Evolutionary conservation across 2,329 filamentous ascomycete species (phyloP).

Genomic region (Pseudogymnoascus sp.): DNA sequence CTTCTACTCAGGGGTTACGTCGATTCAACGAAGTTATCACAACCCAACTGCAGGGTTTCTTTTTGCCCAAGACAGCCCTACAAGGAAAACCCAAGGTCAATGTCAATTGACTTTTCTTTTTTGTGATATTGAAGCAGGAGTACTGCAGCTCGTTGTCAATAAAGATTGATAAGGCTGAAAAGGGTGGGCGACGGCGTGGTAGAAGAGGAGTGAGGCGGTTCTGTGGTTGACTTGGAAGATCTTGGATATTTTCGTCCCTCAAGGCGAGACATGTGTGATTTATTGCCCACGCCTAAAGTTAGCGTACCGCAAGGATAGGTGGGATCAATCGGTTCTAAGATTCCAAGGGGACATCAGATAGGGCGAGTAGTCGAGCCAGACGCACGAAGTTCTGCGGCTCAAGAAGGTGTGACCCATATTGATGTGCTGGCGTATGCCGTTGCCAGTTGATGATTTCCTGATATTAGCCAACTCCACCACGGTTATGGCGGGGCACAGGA

Average conservation of each 20-base stretch:
- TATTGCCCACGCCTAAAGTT: slow-evolving; percentile 43
- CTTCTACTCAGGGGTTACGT: slow-evolving; percentile 1
- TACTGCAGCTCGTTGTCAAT: slow-evolving; percentile 7
- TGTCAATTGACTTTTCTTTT: slow-evolving; percentile 7
- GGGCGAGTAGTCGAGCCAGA: slow-evolving; percentile 31
- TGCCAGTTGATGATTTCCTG: slow-evolving; percentile 69
- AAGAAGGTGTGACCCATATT: slow-evolving; percentile 60
- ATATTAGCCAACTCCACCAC: slow-evolving; percentile 57
- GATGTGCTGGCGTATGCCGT: slow-evolving; percentile 83
- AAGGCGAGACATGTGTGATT: slow-evolving; percentile 57
- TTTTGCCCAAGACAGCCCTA: slow-evolving; percentile 23
- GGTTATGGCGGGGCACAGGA: slow-evolving; percentile 34
- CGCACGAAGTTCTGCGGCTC: slow-evolving; percentile 51
- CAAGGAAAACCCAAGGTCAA: slow-evolving; percentile 31
- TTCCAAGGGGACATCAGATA: slow-evolving; percentile 30
- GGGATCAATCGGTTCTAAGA: slow-evolving; percentile 23
- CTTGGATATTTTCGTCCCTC: slow-evolving; percentile 36
- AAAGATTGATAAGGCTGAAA: slow-evolving; percentile 25
- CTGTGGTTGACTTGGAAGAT: slow-evolving; percentile 28
- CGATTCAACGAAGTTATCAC: slow-evolving; percentile 3
- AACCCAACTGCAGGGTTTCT: slow-evolving; percentile 18
- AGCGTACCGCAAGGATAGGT: slow-evolving; percentile 29
- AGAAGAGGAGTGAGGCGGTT: slow-evolving; percentile 29
- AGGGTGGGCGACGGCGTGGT: slow-evolving; percentile 28
- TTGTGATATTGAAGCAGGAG: slow-evolving; percentile 2